Conservation (phyloP, 768 basidiomycete species). For the Lactifluus rugatus region DNA sequence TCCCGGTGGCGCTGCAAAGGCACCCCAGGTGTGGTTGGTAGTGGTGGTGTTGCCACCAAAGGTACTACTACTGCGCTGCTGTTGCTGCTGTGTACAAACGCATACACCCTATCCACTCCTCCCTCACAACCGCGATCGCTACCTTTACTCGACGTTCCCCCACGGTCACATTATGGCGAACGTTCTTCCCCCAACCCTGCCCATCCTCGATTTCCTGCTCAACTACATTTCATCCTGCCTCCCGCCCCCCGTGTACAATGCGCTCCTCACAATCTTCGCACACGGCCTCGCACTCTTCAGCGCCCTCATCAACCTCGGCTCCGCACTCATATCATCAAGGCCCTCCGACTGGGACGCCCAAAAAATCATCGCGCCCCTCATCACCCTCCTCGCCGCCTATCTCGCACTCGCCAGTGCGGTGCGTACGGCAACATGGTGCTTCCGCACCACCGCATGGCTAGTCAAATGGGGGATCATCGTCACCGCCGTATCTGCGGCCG, state of each 20-base stretch:
- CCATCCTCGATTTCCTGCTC: slow-evolving; percentile 44
- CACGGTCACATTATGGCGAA: slow-evolving; percentile 8
- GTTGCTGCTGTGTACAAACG: background rate
- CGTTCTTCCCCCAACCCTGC: slow-evolving; percentile 13
- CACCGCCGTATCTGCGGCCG: slow-evolving; percentile 40
- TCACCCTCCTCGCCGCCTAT: slow-evolving; percentile 64
- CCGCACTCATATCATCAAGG: slow-evolving; percentile 39
- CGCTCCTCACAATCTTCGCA: slow-evolving; percentile 42
- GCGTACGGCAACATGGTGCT: slow-evolving; percentile 67
- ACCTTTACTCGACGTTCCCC: background rate
- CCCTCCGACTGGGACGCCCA: slow-evolving; percentile 60
- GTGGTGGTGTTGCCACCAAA: background rate
- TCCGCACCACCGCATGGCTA: slow-evolving; percentile 57
- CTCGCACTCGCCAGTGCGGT: slow-evolving; percentile 69
- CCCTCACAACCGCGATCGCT: background rate
- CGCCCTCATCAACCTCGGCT: slow-evolving; percentile 39
- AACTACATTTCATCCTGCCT: slow-evolving; percentile 44
- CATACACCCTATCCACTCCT: background rate
- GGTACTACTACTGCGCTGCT: background rate
- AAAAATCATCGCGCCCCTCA: slow-evolving; percentile 59
- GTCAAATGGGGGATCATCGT: slow-evolving; percentile 70
- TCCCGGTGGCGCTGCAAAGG: slow-evolving; percentile 3
- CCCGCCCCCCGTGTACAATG: slow-evolving; percentile 45
- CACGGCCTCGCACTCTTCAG: slow-evolving; percentile 42
- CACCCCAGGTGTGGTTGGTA: too few species aligned